Conservation (phyloP, 202 grass and related monocot genomes). For the Setaria italica region DNA sequence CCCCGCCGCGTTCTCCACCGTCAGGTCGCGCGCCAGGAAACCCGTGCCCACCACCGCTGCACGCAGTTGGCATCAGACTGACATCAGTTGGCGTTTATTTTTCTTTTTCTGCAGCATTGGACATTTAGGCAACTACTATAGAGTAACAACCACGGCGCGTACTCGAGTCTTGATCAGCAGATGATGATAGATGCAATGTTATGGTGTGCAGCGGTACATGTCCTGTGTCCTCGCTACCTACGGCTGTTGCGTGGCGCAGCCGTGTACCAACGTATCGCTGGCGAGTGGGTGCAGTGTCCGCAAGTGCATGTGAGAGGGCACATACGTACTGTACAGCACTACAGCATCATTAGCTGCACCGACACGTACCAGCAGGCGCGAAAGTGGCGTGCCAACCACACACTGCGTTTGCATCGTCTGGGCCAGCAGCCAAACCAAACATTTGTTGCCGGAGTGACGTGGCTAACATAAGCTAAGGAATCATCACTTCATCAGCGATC, state of each 20-base stretch:
- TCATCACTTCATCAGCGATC: not conserved
- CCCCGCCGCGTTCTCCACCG: constrained; percentile 82
- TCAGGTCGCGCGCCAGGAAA: constrained; percentile 74
- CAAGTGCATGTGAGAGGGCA: constrained; percentile 9
- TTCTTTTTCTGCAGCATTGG: too few relatives aligned
- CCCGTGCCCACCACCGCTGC: constrained; percentile 74
- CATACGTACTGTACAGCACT: too few relatives aligned
- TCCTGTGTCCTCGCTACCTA: too few relatives aligned
- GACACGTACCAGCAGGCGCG: constrained; percentile 40
- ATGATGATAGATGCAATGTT: too few relatives aligned
- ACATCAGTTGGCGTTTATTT: too few relatives aligned
- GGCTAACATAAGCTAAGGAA: not conserved
- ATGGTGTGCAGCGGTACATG: too few relatives aligned
- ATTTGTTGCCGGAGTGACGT: constrained; percentile 7
- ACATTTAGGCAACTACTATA: too few relatives aligned
- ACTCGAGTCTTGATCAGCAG: too few relatives aligned
- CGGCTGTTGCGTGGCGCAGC: too few relatives aligned
- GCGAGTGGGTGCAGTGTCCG: not conserved
- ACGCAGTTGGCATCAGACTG: not conserved
- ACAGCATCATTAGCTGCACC: not conserved
- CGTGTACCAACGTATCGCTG: not conserved
- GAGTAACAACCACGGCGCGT: too few relatives aligned
- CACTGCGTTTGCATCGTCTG: too few relatives aligned
- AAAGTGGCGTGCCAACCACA: constrained; percentile 39
- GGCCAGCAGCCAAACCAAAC: too few relatives aligned